Evolutionary conservation across 768 basidiomycete genomes (phyloP), one percentile per base, ranked within the genome.

Genomic region (Leccinum barrowsii): DNA sequence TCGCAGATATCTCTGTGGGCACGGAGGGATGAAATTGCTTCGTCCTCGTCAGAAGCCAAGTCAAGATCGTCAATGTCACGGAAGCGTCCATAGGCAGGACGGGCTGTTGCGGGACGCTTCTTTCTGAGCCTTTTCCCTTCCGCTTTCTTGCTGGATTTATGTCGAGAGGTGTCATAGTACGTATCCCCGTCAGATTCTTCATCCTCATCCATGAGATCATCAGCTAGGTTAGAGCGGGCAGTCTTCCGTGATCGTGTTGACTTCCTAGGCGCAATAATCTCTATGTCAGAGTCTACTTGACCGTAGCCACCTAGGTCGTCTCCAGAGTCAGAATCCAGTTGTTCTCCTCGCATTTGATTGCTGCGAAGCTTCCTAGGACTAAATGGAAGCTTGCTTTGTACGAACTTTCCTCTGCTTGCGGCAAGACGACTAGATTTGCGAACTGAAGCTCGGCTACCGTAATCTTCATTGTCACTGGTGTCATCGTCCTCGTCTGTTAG

Each of bases 1-100:
- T 91, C 90, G 69, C 90, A 92, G 1, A 80, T 71, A 47, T 72
- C 62, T 50, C 89, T 80, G 72, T 92, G 90, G 12, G 71, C 74
- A n/a, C 83, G 73, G 52, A 90, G 74, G 21, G 78, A 67, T n/a
- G 73, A 79, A 3, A 76, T 77, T 32, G 83, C 83, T 30, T 85
- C 82, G 54, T 87, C 84, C 12, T 83, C 81, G 59, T 77, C 75
- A 42, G 73, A 62, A 56, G 80, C 78, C 35, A 72, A 66, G 12
- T 75, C 70, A 17, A 82, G 68, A 60, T 80, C 76, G 6, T 62
- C 69, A 7, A 80, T 72, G 17, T 70, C 63, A 47, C 82, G 78
- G 59, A 83, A 75, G 60, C 72, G 70, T 8, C 82, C 81, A 60
- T 82, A 82, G 3, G 79, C 80, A 52, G 81, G 78, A n/a, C 76